These are phyloP conservation scores for Pythium grandisporangium DNA, from an alignment of 352 stramenopile species.

Conservation along the genomic window DNA sequence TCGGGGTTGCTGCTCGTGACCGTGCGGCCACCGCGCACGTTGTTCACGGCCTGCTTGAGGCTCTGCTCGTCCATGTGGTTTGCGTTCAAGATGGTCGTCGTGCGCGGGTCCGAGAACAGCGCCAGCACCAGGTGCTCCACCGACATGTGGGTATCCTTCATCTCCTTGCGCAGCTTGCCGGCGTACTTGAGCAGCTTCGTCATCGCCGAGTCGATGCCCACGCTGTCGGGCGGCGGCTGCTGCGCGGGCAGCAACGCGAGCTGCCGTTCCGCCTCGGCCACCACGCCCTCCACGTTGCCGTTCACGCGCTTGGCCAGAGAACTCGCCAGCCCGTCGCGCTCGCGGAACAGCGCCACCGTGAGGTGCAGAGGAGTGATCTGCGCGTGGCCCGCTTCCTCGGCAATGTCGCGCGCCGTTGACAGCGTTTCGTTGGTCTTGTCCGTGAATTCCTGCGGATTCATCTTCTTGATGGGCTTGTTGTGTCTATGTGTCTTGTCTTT, in stretches of 20 bases:
- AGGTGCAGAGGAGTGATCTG: conserved; percentile 75
- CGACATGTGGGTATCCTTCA: conserved; percentile 71
- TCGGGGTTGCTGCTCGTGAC: conserved; percentile 83
- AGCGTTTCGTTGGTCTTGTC: conserved; percentile 74
- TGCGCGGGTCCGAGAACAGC: conserved; percentile 49
- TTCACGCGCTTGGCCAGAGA: conserved; percentile 37
- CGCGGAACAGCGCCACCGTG: conserved; percentile 52
- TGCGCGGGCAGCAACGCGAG: conserved; percentile 68
- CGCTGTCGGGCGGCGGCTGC: conserved; percentile 52
- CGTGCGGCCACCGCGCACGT: conserved; percentile 39
- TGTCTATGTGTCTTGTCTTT: conserved; percentile 3
- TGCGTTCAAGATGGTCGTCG: conserved; percentile 51
- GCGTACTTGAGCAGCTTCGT: conserved; percentile 79
- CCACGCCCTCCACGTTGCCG: conserved; percentile 38
- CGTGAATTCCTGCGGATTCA: conserved; percentile 73
- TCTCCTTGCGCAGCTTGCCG: conserved; percentile 70
- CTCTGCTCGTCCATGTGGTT: conserved; percentile 54
- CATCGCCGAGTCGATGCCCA: conserved; percentile 50
- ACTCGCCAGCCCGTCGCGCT: conserved; percentile 45
- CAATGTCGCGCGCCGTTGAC: conserved; percentile 28
- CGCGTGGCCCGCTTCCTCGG: conserved; percentile 59
- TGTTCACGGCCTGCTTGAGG: conserved; percentile 56
- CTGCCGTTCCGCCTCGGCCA: conserved; percentile 30
- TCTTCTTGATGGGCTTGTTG: conserved; percentile 18
- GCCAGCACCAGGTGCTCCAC: conserved; percentile 68